Percentiles rank a stretch among this genome's conserved stretches.
Conservation (phyloP, 2,329 filamentous ascomycete genomes). For the Aspergillus sp. region DNA sequence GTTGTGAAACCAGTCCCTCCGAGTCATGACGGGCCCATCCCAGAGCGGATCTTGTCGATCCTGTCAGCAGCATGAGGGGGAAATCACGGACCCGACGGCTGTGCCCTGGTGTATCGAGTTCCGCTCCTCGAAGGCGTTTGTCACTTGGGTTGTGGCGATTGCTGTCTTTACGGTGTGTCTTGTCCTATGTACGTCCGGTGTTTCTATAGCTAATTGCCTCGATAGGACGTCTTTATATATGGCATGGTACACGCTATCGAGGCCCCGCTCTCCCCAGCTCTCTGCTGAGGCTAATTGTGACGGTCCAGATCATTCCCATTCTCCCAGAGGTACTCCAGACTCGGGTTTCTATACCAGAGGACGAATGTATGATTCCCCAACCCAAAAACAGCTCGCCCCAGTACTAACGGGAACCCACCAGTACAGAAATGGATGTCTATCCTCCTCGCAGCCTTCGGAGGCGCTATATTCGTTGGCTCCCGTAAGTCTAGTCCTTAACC, state of each 20-base stretch:
- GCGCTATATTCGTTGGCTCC: conserved; percentile 57
- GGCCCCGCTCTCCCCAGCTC: no score
- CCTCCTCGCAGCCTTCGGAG: conserved; percentile 69
- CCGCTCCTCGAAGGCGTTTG: conserved; percentile 41
- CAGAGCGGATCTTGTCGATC: neutral
- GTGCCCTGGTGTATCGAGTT: conserved; percentile 27
- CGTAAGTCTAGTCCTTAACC: conserved; percentile 19
- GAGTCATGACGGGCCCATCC: neutral
- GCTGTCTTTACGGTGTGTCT: conserved; percentile 43
- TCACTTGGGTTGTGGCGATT: conserved; percentile 39
- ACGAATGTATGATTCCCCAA: conserved; percentile 39
- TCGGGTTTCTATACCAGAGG: conserved; percentile 35
- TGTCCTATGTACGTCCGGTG: neutral
- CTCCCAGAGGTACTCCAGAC: conserved; percentile 62
- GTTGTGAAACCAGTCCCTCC: neutral
- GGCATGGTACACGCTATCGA: conserved; percentile 27
- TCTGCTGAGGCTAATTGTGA: neutral
- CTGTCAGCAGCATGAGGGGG: neutral
- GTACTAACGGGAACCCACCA: neutral
- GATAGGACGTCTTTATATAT: conserved; percentile 42
- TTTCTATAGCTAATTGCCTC: neutral
- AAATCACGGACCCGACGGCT: neutral
- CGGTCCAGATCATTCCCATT: conserved; percentile 61
- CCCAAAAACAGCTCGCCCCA: neutral
- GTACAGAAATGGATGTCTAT: conserved; percentile 71